phyloP scores from a whole-genome alignment of 2,329 filamentous ascomycete genomes.

The Alternaria gansuensis region DNA sequence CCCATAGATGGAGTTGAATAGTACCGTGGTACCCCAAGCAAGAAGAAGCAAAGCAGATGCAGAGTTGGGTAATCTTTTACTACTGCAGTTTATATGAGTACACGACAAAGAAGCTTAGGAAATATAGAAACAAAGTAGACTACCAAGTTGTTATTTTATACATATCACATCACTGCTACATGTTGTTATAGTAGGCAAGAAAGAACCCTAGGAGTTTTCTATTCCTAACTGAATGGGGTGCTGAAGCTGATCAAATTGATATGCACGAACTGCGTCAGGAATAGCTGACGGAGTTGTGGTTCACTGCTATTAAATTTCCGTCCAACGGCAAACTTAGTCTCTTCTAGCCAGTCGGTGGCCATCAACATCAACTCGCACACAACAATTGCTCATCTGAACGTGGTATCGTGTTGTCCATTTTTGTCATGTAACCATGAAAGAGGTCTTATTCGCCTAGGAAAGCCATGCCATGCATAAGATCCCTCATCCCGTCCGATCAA shows the following conservation, averaged over 20 bases:
- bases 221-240: no score
- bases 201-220: no score
- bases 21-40: not conserved
- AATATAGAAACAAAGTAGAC: no score
- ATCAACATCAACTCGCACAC: slow-evolving; percentile 23
- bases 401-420: slow-evolving; percentile 45
- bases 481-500: slow-evolving; percentile 44
- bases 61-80: no score
- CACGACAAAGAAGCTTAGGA: no score
- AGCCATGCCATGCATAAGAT: slow-evolving; percentile 51
- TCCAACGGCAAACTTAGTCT: not conserved
- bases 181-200: no score
- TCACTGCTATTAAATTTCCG: not conserved
- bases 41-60: no score
- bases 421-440: slow-evolving; percentile 55
- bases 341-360: not conserved
- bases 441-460: slow-evolving; percentile 52
- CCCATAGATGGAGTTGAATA: slow-evolving; percentile 14
- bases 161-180: no score
- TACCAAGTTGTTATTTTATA: no score
- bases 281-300: not conserved
- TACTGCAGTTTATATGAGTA: no score
- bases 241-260: not conserved
- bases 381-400: slow-evolving; percentile 18
- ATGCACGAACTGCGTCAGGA: slow-evolving; percentile 1